Percentiles rank a stretch among this genome's conserved stretches.
Conservation (phyloP, 805 yeast genomes). For the Starmerella riodocensis region DNA sequence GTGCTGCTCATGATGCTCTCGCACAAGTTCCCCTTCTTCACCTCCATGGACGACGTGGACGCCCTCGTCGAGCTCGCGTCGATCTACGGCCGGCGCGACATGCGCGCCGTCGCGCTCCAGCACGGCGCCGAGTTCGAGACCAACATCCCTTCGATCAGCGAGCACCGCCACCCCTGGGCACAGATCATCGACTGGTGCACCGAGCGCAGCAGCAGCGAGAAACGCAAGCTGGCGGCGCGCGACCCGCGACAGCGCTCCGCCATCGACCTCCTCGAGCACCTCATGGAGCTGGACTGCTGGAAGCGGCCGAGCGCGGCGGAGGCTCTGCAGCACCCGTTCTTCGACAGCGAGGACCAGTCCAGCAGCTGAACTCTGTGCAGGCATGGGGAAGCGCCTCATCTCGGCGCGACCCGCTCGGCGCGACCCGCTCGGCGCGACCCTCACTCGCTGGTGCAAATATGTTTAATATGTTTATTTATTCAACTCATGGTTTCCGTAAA, state of each 20-base stretch:
- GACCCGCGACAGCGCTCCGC: slow-evolving; percentile 21
- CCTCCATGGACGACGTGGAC: slow-evolving; percentile 85
- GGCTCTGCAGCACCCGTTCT: slow-evolving; percentile 50
- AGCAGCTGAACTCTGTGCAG: no score
- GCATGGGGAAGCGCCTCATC: no score
- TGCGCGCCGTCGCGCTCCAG: slow-evolving; percentile 63
- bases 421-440: no score
- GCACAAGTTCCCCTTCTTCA: slow-evolving; percentile 82
- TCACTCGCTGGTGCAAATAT: no score
- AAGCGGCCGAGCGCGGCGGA: slow-evolving; percentile 54
- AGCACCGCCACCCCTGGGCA: slow-evolving; percentile 31
- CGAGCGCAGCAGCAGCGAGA: slow-evolving; percentile 4
- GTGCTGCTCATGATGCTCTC: slow-evolving; percentile 65
- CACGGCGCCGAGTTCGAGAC: slow-evolving; percentile 85
- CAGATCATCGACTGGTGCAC: slow-evolving; percentile 31
- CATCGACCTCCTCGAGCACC: slow-evolving; percentile 32
- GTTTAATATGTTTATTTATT: no score
- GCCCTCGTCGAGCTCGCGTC: slow-evolving; percentile 75
- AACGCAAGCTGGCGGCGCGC: background rate
- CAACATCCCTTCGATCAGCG: slow-evolving; percentile 39
- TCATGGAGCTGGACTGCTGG: slow-evolving; percentile 57
- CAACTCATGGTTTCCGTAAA: no score
- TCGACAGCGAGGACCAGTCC: no score
- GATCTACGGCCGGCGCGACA: slow-evolving; percentile 59
- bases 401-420: no score